Evolutionary conservation across 768 basidiomycete species (phyloP).

Genomic region (Mycena floridula): DNA sequence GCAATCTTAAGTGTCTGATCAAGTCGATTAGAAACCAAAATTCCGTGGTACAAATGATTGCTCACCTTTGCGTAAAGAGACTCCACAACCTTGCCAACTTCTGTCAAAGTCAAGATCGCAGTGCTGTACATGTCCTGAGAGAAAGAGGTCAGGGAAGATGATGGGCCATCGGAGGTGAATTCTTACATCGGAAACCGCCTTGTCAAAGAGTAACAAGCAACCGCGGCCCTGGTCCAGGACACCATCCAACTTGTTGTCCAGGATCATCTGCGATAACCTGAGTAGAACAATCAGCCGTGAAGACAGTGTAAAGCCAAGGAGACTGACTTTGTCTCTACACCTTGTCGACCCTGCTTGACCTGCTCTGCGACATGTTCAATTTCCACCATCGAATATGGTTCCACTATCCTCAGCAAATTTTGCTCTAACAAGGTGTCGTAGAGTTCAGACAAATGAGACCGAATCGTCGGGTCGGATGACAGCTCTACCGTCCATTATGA

Average conservation of each 20-base stretch:
- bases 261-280: slow-evolving; percentile 96
- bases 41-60: not conserved
- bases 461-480: slow-evolving; percentile 91
- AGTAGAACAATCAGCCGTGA: not conserved
- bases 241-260: slow-evolving; percentile 90
- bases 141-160: not conserved
- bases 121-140: slow-evolving; percentile 79
- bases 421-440: slow-evolving; percentile 97
- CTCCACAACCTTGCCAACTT: slow-evolving; percentile 92
- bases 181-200: slow-evolving; percentile 77
- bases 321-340: slow-evolving; percentile 86
- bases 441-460: slow-evolving; percentile 86
- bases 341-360: slow-evolving; percentile 84
- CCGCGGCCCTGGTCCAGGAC: slow-evolving; percentile 96
- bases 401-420: slow-evolving; percentile 90
- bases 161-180: slow-evolving; percentile 4
- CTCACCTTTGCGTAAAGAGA: slow-evolving; percentile 79
- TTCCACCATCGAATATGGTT: slow-evolving; percentile 92
- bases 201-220: slow-evolving; percentile 86
- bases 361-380: slow-evolving; percentile 81
- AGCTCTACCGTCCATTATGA: slow-evolving; percentile 51
- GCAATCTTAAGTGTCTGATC: slow-evolving; percentile 38
- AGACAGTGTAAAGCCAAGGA: not conserved
- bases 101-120: slow-evolving; percentile 83
- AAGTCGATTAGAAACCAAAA: not conserved